These are phyloP conservation scores for Pleodorina starrii DNA, from an alignment of 139 green algal species.

Conservation along the genomic window DNA sequence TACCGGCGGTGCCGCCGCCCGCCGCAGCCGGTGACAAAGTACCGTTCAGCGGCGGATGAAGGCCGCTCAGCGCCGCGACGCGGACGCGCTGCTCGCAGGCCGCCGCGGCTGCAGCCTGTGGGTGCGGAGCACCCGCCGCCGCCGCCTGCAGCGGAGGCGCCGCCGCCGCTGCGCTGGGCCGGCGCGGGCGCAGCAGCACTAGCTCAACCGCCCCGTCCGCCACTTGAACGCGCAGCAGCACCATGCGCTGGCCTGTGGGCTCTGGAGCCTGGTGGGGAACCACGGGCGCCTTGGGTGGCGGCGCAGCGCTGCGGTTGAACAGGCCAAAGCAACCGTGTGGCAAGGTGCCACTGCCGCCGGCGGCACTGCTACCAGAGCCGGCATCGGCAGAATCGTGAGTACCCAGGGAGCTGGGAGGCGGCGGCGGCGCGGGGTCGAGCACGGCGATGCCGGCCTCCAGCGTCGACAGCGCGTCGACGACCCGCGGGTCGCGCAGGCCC, in stretches of 20 bases:
- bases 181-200: neutral
- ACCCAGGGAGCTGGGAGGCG: neutral
- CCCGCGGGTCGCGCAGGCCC: neutral
- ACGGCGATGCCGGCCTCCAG: constrained; percentile 24
- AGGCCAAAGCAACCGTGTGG: constrained; percentile 16
- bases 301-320: neutral
- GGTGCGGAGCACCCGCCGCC: neutral
- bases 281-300: neutral
- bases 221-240: neutral
- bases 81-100: constrained; percentile 3
- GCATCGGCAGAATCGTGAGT: neutral
- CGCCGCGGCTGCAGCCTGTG: constrained; percentile 1
- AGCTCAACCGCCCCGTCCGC: constrained; percentile 5
- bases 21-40: neutral
- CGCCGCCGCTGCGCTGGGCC: neutral
- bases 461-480: neutral
- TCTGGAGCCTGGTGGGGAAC: neutral
- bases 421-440: constrained; percentile 19
- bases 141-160: neutral
- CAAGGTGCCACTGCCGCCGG: neutral
- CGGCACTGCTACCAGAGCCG: neutral
- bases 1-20: neutral
- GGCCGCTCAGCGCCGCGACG: constrained; percentile 1
- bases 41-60: constrained; percentile 1
- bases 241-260: neutral